Percentiles rank a stretch among this genome's conserved stretches.
Evolutionary conservation across 2,329 filamentous ascomycete genomes (phyloP).

Genomic region (Cladosporium sp.): DNA sequence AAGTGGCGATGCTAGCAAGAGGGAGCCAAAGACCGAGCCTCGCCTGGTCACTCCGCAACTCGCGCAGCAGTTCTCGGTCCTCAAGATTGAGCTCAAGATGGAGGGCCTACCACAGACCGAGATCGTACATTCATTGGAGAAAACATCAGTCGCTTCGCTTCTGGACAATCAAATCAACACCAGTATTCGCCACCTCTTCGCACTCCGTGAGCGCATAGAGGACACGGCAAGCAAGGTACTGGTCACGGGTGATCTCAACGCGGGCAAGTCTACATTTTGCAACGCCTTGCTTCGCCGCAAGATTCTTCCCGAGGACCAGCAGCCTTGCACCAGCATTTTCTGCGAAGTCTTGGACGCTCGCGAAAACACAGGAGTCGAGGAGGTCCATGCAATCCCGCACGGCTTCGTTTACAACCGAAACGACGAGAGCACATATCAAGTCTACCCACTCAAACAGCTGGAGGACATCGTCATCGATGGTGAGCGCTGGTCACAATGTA

Average conservation of each 20-base stretch:
- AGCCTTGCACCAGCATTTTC: constrained; percentile 97
- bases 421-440: constrained; percentile 91
- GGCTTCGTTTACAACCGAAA: constrained; percentile 76
- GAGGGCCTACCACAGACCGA: constrained; percentile 82
- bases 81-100: constrained; percentile 92
- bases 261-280: constrained; percentile 97
- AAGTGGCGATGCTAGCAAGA: constrained; percentile 57
- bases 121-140: constrained; percentile 90
- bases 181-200: constrained; percentile 84
- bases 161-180: constrained; percentile 92
- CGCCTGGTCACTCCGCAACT: constrained; percentile 87
- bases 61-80: constrained; percentile 88
- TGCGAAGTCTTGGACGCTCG: constrained; percentile 92
- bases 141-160: constrained; percentile 81
- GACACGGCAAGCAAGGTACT: constrained; percentile 97
- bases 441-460: constrained; percentile 71
- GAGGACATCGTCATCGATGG: constrained; percentile 91
- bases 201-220: constrained; percentile 88
- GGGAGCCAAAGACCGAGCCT: constrained; percentile 62
- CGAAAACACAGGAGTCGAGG: constrained; percentile 86
- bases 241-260: constrained; percentile 92
- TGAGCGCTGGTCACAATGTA: constrained; percentile 86
- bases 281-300: constrained; percentile 93
- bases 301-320: constrained; percentile 91
- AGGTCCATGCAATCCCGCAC: constrained; percentile 92